Percentiles rank a stretch among this genome's conserved stretches.
phyloP scores from a whole-genome alignment of 805 yeast genomes.

The Priceomyces carsonii region DNA sequence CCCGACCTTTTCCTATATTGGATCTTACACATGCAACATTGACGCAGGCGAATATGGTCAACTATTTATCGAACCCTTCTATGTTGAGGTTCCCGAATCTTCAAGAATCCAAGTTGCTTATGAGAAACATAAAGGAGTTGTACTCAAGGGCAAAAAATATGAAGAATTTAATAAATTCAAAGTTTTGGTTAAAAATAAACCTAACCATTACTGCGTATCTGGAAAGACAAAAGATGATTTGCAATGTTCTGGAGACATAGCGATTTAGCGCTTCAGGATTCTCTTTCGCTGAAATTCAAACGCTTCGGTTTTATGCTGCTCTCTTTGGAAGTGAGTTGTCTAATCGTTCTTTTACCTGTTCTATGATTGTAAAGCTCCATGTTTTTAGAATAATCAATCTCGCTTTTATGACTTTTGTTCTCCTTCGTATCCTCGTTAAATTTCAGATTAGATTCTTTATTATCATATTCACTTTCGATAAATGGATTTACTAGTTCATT shows the following conservation, averaged over 20 bases:
- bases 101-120: conserved; percentile 6
- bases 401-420: no score
- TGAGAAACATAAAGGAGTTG: conserved; percentile 8
- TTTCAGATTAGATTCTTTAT: no score
- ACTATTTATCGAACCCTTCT: conserved; percentile 14
- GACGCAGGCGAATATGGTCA: conserved; percentile 16
- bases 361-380: conserved; percentile 42
- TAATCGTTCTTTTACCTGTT: conserved; percentile 38
- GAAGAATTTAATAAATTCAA: conserved; percentile 8
- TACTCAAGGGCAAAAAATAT: conserved; percentile 4
- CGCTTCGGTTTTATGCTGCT: conserved; percentile 39
- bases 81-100: conserved; percentile 12
- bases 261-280: no score
- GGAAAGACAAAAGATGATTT: conserved; percentile 6
- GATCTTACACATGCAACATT: conserved; percentile 13
- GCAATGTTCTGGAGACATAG: no score
- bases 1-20: conserved; percentile 7
- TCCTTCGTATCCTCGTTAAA: no score
- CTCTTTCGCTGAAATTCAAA: conserved; percentile 24
- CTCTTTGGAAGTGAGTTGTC: conserved; percentile 29
- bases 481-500: conserved; percentile 23
- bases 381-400: conserved; percentile 35
- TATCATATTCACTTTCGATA: background rate
- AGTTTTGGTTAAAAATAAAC: conserved; percentile 9
- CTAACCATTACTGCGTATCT: conserved; percentile 13